Conservation (phyloP, 176 grass and related monocot species). For the Carex cristatella region DNA sequence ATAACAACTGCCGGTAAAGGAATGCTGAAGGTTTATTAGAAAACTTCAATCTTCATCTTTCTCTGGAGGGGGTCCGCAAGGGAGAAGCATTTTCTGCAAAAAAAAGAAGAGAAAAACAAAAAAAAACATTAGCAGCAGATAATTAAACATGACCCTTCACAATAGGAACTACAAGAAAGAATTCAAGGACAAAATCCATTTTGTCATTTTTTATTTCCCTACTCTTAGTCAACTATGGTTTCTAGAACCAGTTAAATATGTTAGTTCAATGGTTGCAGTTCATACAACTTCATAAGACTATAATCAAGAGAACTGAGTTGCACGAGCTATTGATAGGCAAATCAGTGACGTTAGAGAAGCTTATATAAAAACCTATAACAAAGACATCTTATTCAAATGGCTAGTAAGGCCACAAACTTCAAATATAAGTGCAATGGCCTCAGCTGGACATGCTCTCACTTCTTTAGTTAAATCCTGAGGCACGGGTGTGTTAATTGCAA, state of each 20-base stretch:
- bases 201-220: neutral
- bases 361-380: neutral
- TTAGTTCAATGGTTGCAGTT: neutral
- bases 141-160: neutral
- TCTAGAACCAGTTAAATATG: neutral
- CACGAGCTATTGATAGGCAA: too few species aligned
- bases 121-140: neutral
- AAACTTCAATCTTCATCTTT: slow-evolving; percentile 63
- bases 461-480: neutral
- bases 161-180: neutral
- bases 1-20: neutral
- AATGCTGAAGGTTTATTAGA: neutral
- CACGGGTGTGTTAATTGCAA: neutral
- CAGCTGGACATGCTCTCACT: neutral
- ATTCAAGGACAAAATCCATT: neutral
- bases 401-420: too few species aligned
- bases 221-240: neutral
- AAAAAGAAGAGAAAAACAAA: neutral
- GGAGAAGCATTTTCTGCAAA: slow-evolving; percentile 85
- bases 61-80: slow-evolving; percentile 57
- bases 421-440: neutral
- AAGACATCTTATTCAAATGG: neutral
- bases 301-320: too few species aligned
- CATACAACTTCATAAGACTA: neutral
- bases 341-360: too few species aligned